Base-by-base conservation (phyloP, 2,329 filamentous ascomycete genomes). In the Talaromyces sp. region DNA sequence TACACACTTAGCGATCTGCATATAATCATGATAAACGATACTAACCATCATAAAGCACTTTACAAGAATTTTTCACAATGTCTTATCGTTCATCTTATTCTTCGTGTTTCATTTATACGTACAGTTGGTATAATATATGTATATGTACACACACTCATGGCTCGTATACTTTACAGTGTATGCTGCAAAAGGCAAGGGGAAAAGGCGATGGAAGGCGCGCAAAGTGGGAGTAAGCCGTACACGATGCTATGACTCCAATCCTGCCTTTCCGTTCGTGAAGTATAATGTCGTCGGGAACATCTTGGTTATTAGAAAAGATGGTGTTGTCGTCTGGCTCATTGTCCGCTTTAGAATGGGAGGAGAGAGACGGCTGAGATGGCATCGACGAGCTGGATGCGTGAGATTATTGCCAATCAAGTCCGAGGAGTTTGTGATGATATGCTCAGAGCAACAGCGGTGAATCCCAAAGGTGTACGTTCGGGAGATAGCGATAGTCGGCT, bases 151-250 rank as follows among this genome's bases (percentile, higher is more conserved):
- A 61, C 45, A 56, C 27, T 66, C 64, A 61, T 52, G 57, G 61
- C 66, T 66, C 63, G 63, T 61, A 66, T 64, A 57, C 58, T 63
- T 47, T 66, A 66, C 62, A 64, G 63, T 65, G 58, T 58, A 65
- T 65, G 59, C 33, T 13, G 39, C 5, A 31, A 49, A 63, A 39
- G 6, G 3, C 33, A 22, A 13, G 11, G 31, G 11, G 19, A 16
- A 50, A 56, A 41, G 13, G n/a, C 27, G 27, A 54, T 27, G 10
- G 14, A 56, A 22, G 37, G 14, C 22, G 52, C 52, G 2, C 33
- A 24, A 37, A 39, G 37, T 24, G 31, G 10, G 33, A 24, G 39
- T 37, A 56, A 39, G 31, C 31, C 14, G 27, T 33, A 43, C 37
- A 24, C 13, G 54, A 41, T 33, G n/a, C 37, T 14, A 43, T 59